Evolutionary conservation across 2,329 filamentous ascomycete species (phyloP), one percentile per base, ranked within the genome.

Genomic region (Hymenoscyphus fraxineus): DNA sequence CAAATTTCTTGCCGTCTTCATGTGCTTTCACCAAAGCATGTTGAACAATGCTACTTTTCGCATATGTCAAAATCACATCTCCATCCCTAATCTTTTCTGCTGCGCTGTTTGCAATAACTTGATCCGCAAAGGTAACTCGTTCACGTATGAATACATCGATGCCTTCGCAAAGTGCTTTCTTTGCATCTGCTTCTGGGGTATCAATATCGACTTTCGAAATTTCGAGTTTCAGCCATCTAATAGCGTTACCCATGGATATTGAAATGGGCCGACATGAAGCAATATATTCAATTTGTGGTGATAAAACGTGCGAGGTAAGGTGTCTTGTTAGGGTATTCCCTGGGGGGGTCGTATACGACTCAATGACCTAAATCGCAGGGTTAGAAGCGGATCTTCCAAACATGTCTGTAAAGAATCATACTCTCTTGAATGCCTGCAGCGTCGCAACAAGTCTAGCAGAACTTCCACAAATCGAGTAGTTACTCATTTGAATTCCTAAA

Each of bases 201-300:
- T 93, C 90, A 51, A 94, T 92, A 72, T 97, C 93, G 65, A 97
- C 88, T 71, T 92, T 92, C 72, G 92, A 90, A 74, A 99, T 94
- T 73, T 92, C 87, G 58, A 97, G 86, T 81, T 99, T 99, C 59
- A 99, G 84, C 83, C 93, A 94, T 62, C 95, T 87, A 75, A 99
- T 96, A 41, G 93, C 93, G 76, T 98, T 99, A 66, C 95, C 95
- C 88, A 98, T 97, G 67, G 92, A 92, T 78, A 97, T 95, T 70
- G 92, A 96, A 79, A 99, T 91, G 40, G 95, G 93, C n/a, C 95
- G 88, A 74, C 93, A 97, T 70, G 92, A 92, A 66, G 92, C 91
- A 66, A 99, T 85, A 75, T 96, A 97, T 69, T 96, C 93, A 74
- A 99, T 97, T 78, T 99, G 95, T 44, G 93, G 92, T 73, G 93